Evolutionary conservation across 2,329 filamentous ascomycete genomes (phyloP).

Genomic region (Ascochyta clinopodiicola): DNA sequence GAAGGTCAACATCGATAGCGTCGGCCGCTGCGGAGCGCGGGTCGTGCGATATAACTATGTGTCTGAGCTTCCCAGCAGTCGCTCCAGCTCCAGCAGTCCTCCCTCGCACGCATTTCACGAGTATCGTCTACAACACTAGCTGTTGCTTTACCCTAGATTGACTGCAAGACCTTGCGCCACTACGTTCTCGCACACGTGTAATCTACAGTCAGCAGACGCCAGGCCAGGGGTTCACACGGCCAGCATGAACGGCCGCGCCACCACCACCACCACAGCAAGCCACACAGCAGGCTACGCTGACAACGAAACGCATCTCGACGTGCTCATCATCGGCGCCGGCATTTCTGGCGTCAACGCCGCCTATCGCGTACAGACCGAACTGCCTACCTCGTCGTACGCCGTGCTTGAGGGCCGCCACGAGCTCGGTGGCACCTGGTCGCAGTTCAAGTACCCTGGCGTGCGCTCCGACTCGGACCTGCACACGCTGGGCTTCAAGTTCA

Average conservation of each 20-base stretch:
- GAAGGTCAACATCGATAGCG: background rate
- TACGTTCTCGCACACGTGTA: background rate
- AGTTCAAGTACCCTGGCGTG: constrained; percentile 79
- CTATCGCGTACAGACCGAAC: constrained; percentile 69
- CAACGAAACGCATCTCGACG: constrained; percentile 43
- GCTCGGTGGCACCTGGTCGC: constrained; percentile 79
- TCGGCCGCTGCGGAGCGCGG: background rate
- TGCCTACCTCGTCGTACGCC: constrained; percentile 65
- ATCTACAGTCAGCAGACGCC: constrained; percentile 12
- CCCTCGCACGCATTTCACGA: background rate
- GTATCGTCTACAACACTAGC: too few relatives aligned
- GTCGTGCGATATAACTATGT: constrained; percentile 3
- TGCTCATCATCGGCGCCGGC: constrained; percentile 73
- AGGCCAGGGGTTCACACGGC: background rate
- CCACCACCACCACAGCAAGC: constrained; percentile 5
- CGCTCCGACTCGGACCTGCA: constrained; percentile 58
- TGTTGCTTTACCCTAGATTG: too few relatives aligned
- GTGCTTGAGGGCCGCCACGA: constrained; percentile 71
- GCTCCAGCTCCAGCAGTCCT: background rate
- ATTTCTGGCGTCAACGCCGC: constrained; percentile 78
- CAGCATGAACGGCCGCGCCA: constrained; percentile 31
- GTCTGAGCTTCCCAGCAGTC: background rate
- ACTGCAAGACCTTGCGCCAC: background rate
- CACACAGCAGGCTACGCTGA: constrained; percentile 20
- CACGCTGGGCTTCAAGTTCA: constrained; percentile 69